Evolutionary conservation across 257 asterid genomes (phyloP), one percentile per base, ranked within the genome.

Genomic region (Verbena officinalis): DNA sequence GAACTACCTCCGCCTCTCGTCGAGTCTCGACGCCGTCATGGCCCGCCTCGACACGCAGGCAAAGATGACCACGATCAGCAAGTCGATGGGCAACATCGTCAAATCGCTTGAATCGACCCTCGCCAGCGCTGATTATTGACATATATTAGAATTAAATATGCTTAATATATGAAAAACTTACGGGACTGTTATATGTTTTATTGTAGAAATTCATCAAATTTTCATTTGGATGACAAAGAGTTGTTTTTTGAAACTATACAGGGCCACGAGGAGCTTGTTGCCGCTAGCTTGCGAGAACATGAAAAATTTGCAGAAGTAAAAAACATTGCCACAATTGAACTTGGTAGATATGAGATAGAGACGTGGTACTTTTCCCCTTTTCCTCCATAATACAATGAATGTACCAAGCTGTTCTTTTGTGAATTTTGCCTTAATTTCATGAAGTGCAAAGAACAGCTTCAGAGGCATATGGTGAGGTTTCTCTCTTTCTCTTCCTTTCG

Each of bases 251-350:
- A 61, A 50, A 40, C 55, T 70, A 33, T 59, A 56, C 79, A 92
- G 98, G 98, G 98, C 42, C 98, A 92, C 53, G 98, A 92, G 75
- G 98, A 89, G 78, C 97, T 92, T 77, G 98, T 87, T 82, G 97
- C 98, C 48, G 98, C 98, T 59, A 92, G 98, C 75, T 85, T 89
- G 81, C 96, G 97, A 59, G 99, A 87, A 62, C 99, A 90, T 55
- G 97, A 90, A 72, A 97, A 93, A 62, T 90, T 93, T 74, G 87
- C 99, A 9, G 87, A 90, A 78, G 98, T 92, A 7, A 90, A 90
- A 71, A 93, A 93, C 65, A 87, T 93, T 61, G 96, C 96, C 56
- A 87, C 88, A n/a, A 86, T 93, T 55, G 99, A 93, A 73, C 97
- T 93, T 53, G 99, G 99, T 67, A 79, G 91, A 78, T 93, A 90